A percentile compares a stretch with the other conserved stretches of the same genome.
phyloP scores from a whole-genome alignment of 2,329 filamentous ascomycete species.

The Penicillium brevicompactum region DNA sequence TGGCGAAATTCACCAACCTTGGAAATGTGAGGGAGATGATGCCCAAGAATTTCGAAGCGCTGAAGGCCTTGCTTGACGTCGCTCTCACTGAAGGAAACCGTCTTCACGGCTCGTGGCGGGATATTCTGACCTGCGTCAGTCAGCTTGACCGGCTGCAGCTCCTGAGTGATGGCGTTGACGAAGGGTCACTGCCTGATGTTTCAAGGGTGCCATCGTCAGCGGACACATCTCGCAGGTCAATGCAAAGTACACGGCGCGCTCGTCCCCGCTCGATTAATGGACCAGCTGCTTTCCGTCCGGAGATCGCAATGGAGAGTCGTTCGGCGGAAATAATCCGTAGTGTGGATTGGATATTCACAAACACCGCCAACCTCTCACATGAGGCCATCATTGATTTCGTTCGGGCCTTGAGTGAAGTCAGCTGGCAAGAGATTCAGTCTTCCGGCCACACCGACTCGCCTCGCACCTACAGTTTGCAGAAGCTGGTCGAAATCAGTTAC shows the following conservation, averaged over 20 bases:
- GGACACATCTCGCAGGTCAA: conserved; percentile 66
- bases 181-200: conserved; percentile 88
- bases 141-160: conserved; percentile 94
- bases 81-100: conserved; percentile 91
- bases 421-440: conserved; percentile 98
- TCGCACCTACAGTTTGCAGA: conserved; percentile 94
- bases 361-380: conserved; percentile 88
- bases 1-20: conserved; percentile 92
- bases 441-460: conserved; percentile 95
- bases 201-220: conserved; percentile 70
- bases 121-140: conserved; percentile 91
- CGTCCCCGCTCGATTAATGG: conserved; percentile 50
- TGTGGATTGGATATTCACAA: conserved; percentile 95
- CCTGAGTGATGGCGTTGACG: conserved; percentile 91
- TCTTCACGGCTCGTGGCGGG: conserved; percentile 88
- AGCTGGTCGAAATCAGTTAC: conserved; percentile 97
- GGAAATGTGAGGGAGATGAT: conserved; percentile 95
- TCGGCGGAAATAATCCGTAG: conserved; percentile 91
- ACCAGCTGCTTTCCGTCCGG: conserved; percentile 64
- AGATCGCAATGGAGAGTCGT: conserved; percentile 87
- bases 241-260: conserved; percentile 57
- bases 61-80: conserved; percentile 88
- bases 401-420: conserved; percentile 87
- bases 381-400: conserved; percentile 97
- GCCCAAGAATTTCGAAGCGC: conserved; percentile 91